phyloP scores from a whole-genome alignment of 305 asterid species.

The Solanum hybrid region DNA sequence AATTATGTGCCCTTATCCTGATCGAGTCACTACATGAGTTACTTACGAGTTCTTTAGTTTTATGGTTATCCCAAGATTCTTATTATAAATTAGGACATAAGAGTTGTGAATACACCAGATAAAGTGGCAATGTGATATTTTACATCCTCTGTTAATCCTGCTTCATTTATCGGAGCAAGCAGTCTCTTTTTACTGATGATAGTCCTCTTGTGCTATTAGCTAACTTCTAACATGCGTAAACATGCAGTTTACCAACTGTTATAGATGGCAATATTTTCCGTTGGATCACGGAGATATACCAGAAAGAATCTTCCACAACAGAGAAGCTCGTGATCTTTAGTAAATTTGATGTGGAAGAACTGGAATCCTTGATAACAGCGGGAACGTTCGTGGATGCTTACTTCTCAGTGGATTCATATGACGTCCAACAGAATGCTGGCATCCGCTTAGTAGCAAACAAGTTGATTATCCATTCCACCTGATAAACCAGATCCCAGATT shows the following conservation, averaged over 20 bases:
- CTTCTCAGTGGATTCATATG: conserved; percentile 60
- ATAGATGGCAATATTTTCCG: conserved; percentile 38
- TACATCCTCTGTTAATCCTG: neutral
- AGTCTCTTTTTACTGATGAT: neutral
- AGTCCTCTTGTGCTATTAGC: neutral
- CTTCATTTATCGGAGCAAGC: neutral
- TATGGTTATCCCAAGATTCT: neutral
- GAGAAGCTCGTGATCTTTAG: conserved; percentile 45
- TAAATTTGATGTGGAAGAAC: conserved; percentile 41
- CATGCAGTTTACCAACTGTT: conserved; percentile 57
- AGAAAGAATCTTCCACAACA: conserved; percentile 37
- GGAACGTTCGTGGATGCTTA: conserved; percentile 62
- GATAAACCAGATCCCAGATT: neutral
- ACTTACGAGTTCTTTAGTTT: neutral
- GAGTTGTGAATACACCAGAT: neutral
- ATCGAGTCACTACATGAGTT: neutral
- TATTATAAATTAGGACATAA: neutral
- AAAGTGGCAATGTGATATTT: neutral
- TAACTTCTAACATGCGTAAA: neutral
- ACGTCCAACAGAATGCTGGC: conserved; percentile 73
- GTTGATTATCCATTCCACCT: conserved; percentile 40
- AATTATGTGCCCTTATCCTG: neutral
- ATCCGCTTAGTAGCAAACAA: conserved; percentile 69
- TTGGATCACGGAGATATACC: conserved; percentile 70
- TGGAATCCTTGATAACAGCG: conserved; percentile 41